A percentile compares a stretch with the other conserved stretches of the same genome.
Evolutionary conservation across 768 basidiomycete species (phyloP).

Genomic region (Tricholoma furcatifolium): DNA sequence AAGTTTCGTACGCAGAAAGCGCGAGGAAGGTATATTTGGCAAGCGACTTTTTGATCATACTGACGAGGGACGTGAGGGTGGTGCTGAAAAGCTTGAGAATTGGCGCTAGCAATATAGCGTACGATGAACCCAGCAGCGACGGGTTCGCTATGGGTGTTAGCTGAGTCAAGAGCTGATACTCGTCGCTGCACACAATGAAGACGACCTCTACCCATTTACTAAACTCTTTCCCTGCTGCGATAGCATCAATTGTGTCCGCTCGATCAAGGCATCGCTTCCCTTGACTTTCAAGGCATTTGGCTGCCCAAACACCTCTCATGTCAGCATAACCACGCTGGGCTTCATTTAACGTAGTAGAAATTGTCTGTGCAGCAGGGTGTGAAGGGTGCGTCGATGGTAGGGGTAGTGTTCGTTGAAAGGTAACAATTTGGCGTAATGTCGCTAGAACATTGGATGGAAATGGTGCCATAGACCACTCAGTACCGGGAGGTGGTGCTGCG

Average conservation of each 20-base stretch:
- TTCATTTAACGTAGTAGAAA: constrained; percentile 65
- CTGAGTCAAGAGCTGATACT: constrained; percentile 62
- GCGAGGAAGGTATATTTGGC: constrained; percentile 81
- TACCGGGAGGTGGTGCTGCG: constrained; percentile 58
- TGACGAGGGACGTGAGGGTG: constrained; percentile 60
- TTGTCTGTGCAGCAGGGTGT: constrained; percentile 69
- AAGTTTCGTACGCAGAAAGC: constrained; percentile 62
- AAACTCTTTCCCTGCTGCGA: constrained; percentile 68
- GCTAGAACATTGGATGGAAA: constrained; percentile 55
- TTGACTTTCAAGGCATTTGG: constrained; percentile 71
- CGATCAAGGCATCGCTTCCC: constrained; percentile 69
- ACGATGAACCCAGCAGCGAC: constrained; percentile 55
- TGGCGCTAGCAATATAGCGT: constrained; percentile 59
- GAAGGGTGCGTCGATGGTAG: constrained; percentile 80
- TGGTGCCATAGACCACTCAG: constrained; percentile 51
- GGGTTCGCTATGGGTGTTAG: constrained; percentile 60
- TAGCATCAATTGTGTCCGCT: constrained; percentile 65
- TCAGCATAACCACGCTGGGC: constrained; percentile 83
- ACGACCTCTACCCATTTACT: constrained; percentile 69
- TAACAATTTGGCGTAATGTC: constrained; percentile 61
- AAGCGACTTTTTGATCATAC: constrained; percentile 73
- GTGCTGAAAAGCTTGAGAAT: constrained; percentile 63
- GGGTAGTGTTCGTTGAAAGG: constrained; percentile 70
- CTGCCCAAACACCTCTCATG: constrained; percentile 80
- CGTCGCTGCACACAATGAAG: constrained; percentile 66